A percentile compares a stretch with the other conserved stretches of the same genome.
Conservation (phyloP, 1,284 basidiomycete genomes). For the Tylopilus sp. region DNA sequence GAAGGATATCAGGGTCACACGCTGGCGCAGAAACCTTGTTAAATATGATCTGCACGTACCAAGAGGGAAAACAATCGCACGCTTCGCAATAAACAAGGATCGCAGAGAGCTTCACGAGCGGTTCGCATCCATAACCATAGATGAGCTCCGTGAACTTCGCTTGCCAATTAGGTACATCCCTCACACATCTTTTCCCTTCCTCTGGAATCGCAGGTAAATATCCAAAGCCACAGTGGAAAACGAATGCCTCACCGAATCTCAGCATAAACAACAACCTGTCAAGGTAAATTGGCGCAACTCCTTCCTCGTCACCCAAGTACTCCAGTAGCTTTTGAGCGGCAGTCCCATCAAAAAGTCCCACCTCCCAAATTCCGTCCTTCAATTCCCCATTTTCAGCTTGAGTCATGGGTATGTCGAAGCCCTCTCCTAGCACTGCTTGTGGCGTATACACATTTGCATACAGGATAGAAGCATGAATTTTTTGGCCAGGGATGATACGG, state of each 20-base stretch:
- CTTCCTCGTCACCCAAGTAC: conserved; percentile 17
- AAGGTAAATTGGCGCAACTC: conserved; percentile 30
- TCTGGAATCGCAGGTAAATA: conserved; percentile 14
- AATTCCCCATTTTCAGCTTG: conserved; percentile 15
- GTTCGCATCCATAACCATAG: neutral
- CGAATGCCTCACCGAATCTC: conserved; percentile 26
- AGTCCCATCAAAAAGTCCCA: conserved; percentile 34
- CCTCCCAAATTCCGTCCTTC: conserved; percentile 33
- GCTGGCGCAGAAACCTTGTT: conserved; percentile 11
- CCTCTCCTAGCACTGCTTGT: conserved; percentile 37
- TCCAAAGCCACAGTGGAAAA: neutral
- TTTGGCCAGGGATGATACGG: conserved; percentile 41
- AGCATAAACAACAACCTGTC: conserved; percentile 41
- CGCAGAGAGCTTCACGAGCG: conserved; percentile 32
- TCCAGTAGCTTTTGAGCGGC: conserved; percentile 29
- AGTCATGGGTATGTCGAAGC: conserved; percentile 36
- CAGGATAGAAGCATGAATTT: conserved; percentile 41
- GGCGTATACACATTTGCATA: conserved; percentile 38
- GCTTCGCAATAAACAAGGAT: conserved; percentile 39
- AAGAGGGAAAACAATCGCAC: conserved; percentile 22
- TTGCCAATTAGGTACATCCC: conserved; percentile 23
- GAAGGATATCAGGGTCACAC: neutral
- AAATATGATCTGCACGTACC: too few species aligned
- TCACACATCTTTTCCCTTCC: conserved; percentile 36
- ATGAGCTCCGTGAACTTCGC: conserved; percentile 23